phyloP scores from a whole-genome alignment of 2,329 filamentous ascomycete species.

The Ramularia collo-cygni region DNA sequence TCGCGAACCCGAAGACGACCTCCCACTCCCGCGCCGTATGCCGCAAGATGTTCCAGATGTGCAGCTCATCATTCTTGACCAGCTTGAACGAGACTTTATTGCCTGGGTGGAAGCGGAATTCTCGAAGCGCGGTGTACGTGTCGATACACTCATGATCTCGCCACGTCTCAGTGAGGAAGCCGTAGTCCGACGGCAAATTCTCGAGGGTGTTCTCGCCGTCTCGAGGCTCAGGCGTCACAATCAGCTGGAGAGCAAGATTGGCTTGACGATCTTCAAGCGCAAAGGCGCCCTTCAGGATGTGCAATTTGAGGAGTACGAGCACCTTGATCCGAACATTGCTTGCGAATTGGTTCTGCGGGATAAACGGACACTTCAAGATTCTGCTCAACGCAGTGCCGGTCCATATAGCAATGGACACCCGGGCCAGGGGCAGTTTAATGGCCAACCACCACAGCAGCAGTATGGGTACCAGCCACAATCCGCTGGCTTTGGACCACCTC shows the following conservation, averaged over 20 bases:
- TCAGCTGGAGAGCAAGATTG: slow-evolving; percentile 65
- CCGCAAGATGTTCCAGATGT: slow-evolving; percentile 78
- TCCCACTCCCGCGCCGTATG: slow-evolving; percentile 67
- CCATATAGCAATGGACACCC: slow-evolving; percentile 20
- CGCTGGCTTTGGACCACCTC: slow-evolving; percentile 10
- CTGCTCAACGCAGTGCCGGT: slow-evolving; percentile 9
- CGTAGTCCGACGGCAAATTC: slow-evolving; percentile 76
- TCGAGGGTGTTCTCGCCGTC: slow-evolving; percentile 83
- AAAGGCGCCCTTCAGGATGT: slow-evolving; percentile 66
- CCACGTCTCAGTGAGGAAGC: slow-evolving; percentile 68
- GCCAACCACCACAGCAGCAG: slow-evolving; percentile 16
- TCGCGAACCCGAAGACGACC: slow-evolving; percentile 53
- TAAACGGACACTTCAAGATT: slow-evolving; percentile 45
- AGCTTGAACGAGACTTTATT: slow-evolving; percentile 73
- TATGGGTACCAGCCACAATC: slow-evolving; percentile 24
- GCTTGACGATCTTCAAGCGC: slow-evolving; percentile 79
- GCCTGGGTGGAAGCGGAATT: slow-evolving; percentile 76
- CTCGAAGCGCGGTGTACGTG: slow-evolving; percentile 60
- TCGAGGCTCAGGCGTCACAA: slow-evolving; percentile 65
- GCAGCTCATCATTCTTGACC: slow-evolving; percentile 75
- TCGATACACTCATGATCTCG: slow-evolving; percentile 72
- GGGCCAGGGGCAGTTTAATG: slow-evolving; percentile 25
- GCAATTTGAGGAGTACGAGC: slow-evolving; percentile 79
- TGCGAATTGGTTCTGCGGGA: slow-evolving; percentile 73
- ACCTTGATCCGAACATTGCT: slow-evolving; percentile 70